A percentile compares a stretch with the other conserved stretches of the same genome.
phyloP scores from a whole-genome alignment of 2,329 filamentous ascomycete genomes.

The Sporothrix pseudoabietina region DNA sequence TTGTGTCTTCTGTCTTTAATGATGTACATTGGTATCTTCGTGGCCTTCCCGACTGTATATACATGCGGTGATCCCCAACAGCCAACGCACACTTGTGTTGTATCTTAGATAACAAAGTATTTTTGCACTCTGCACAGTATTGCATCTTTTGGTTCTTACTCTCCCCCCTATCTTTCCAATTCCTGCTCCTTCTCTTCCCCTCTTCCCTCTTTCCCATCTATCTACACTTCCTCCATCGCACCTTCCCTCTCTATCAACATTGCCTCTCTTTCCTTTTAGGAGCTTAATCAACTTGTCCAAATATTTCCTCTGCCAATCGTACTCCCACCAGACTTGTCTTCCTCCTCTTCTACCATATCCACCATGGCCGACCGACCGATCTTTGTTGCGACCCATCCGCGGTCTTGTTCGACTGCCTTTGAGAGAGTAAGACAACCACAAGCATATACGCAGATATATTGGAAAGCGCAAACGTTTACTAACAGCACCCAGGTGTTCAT shows the following conservation, averaged over 20 bases:
- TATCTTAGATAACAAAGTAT: neutral
- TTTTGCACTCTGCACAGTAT: neutral
- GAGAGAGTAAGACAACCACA: conserved; percentile 67
- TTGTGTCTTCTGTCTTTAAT: neutral
- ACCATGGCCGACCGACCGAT: conserved; percentile 78
- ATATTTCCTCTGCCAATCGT: neutral
- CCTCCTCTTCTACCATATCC: neutral
- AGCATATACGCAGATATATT: neutral
- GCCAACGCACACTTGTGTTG: neutral
- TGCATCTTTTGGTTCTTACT: neutral
- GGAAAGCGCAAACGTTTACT: neutral
- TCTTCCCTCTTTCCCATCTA: neutral
- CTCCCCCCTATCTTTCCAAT: neutral
- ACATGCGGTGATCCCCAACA: conserved; percentile 1
- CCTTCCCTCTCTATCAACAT: neutral
- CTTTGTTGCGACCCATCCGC: conserved; percentile 90
- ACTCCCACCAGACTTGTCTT: neutral
- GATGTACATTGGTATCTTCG: neutral
- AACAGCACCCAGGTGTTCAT: conserved; percentile 75
- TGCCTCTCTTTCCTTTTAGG: neutral
- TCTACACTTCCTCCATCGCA: neutral
- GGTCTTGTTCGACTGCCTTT: conserved; percentile 95
- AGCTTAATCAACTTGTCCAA: neutral
- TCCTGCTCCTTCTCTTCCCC: neutral
- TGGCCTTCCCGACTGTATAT: conserved; percentile 10